These are phyloP conservation scores for Terana coerulea DNA, from an alignment of 768 basidiomycete genomes.

Conservation along the genomic window DNA sequence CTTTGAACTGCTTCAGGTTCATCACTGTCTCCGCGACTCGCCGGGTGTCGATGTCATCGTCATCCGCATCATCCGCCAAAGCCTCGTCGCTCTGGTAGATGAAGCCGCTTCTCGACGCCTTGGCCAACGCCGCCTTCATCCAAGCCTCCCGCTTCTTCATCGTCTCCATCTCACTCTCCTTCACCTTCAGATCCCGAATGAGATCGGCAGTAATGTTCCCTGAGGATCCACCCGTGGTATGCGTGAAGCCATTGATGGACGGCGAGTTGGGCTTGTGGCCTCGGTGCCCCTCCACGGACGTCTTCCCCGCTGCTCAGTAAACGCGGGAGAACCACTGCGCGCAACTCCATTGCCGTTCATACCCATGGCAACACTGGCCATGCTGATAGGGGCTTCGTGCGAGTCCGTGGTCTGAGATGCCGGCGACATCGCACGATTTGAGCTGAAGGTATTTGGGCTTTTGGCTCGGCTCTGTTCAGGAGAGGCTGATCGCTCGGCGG, in stretches of 20 bases:
- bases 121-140: constrained; percentile 76
- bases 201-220: constrained; percentile 73
- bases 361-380: constrained; percentile 52
- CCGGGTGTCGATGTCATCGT: constrained; percentile 43
- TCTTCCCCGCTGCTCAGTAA: constrained; percentile 42
- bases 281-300: constrained; percentile 63
- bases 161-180: constrained; percentile 73
- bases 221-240: constrained; percentile 49
- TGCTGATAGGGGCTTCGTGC: constrained; percentile 42
- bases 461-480: constrained; percentile 53
- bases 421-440: constrained; percentile 62
- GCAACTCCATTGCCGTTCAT: constrained; percentile 44
- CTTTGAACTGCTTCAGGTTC: constrained; percentile 84
- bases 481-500: constrained; percentile 46
- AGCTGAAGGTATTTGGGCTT: constrained; percentile 48
- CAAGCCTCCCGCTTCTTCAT: constrained; percentile 77
- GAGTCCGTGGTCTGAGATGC: constrained; percentile 23
- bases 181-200: constrained; percentile 73
- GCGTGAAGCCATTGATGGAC: constrained; percentile 44
- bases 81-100: constrained; percentile 54
- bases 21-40: constrained; percentile 68
- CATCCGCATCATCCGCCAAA: constrained; percentile 30
- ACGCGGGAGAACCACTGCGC: constrained; percentile 55
- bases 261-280: constrained; percentile 39
- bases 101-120: constrained; percentile 79